These are phyloP conservation scores for Penicillium hesseltinei DNA, from an alignment of 2,329 filamentous ascomycete genomes.

Conservation along the genomic window DNA sequence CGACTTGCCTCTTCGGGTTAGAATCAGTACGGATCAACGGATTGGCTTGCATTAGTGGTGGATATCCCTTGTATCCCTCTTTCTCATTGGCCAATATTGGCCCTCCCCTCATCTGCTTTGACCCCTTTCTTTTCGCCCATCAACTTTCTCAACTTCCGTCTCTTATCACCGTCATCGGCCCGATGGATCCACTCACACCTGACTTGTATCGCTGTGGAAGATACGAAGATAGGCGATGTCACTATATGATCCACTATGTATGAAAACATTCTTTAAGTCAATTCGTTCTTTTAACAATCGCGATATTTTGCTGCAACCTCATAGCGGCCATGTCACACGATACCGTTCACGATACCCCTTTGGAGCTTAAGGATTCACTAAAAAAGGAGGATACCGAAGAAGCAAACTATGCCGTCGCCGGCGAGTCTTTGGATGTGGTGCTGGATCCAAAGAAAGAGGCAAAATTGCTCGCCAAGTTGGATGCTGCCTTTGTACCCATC, in stretches of 20 bases:
- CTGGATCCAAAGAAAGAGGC: conserved; percentile 49
- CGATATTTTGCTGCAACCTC: not conserved
- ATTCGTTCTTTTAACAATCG: not conserved
- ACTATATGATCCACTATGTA: not conserved
- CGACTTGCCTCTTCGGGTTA: conserved; percentile 4
- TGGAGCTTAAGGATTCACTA: conserved; percentile 14
- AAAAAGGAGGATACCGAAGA: conserved; percentile 13
- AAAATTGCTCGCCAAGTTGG: conserved; percentile 50
- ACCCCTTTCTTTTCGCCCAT: not conserved
- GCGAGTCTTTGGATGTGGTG: conserved; percentile 24
- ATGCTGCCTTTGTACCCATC: conserved; percentile 50
- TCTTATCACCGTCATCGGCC: conserved; percentile 19
- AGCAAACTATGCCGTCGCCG: conserved; percentile 14
- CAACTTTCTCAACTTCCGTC: not conserved
- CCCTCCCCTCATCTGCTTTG: not conserved
- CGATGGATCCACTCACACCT: conserved; percentile 9
- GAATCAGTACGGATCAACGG: not conserved
- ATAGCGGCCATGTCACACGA: conserved; percentile 2
- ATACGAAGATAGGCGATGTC: not conserved
- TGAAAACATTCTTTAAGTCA: not conserved
- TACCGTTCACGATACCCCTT: conserved; percentile 1
- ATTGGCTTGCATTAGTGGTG: not conserved
- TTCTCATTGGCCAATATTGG: not conserved
- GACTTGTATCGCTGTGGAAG: not conserved
- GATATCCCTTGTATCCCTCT: not conserved